A percentile compares a stretch with the other conserved stretches of the same genome.
These are phyloP conservation scores for Phylloboletellus chloephorus DNA, from an alignment of 1,284 basidiomycete genomes.

Conservation along the genomic window DNA sequence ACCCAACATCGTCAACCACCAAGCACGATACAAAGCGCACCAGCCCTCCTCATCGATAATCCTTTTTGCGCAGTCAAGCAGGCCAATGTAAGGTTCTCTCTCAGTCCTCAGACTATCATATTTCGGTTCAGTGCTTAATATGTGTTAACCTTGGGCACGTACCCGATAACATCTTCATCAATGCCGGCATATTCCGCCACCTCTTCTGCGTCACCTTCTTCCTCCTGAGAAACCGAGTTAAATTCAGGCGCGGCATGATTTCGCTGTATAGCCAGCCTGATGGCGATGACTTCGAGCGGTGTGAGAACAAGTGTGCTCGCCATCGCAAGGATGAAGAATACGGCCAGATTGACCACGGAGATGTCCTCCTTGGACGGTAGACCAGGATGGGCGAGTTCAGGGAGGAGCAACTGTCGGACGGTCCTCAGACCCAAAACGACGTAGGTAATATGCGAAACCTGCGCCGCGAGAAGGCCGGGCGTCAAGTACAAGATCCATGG, in stretches of 20 bases:
- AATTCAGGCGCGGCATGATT: conserved; percentile 72
- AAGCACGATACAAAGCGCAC: conserved; percentile 74
- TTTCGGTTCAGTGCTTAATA: conserved; percentile 3
- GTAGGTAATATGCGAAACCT: conserved; percentile 62
- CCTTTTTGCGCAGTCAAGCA: conserved; percentile 72
- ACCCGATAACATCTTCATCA: conserved; percentile 88
- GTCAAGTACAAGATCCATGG: conserved; percentile 83
- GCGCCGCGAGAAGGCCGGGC: conserved; percentile 72
- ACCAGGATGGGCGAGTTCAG: conserved; percentile 36
- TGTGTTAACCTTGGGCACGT: conserved; percentile 17
- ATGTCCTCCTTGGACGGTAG: conserved; percentile 35
- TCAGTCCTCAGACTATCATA: conserved; percentile 64
- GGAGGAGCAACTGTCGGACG: conserved; percentile 62
- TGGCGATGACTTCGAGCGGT: conserved; percentile 80
- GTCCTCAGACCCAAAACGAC: conserved; percentile 64
- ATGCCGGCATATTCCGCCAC: conserved; percentile 63
- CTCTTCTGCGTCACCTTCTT: conserved; percentile 64
- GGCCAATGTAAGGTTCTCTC: conserved; percentile 79
- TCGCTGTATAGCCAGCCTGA: conserved; percentile 78
- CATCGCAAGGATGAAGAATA: conserved; percentile 61
- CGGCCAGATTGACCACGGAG: conserved; percentile 43
- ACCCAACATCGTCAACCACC: conserved; percentile 79
- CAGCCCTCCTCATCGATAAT: conserved; percentile 84
- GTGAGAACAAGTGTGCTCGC: conserved; percentile 63
- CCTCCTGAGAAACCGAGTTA: conserved; percentile 66